These are phyloP conservation scores for Rhynchosporium secalis DNA, from an alignment of 2,329 filamentous ascomycete genomes.

Conservation along the genomic window DNA sequence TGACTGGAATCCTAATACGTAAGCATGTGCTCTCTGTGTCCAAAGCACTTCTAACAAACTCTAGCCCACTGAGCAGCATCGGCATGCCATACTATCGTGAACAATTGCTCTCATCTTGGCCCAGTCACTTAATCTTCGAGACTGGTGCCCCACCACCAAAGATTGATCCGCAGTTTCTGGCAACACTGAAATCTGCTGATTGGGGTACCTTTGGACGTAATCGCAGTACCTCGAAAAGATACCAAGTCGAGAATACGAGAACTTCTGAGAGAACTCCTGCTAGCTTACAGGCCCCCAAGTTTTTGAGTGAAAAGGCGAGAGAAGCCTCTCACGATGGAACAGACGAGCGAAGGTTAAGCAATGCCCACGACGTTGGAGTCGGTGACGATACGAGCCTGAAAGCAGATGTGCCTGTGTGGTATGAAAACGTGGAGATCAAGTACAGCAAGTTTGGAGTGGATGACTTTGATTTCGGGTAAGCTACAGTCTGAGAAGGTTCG, in stretches of 20 bases:
- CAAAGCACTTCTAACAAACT: conserved; percentile 15
- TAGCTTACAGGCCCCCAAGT: conserved; percentile 75
- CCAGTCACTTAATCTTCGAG: conserved; percentile 78
- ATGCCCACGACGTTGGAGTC: conserved; percentile 66
- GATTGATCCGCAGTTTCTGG: conserved; percentile 69
- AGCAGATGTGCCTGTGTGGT: conserved; percentile 82
- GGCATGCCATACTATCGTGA: conserved; percentile 96
- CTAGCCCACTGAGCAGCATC: conserved; percentile 77
- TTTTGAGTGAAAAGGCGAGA: conserved; percentile 88
- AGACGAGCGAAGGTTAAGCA: conserved; percentile 47
- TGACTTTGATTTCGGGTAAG: conserved; percentile 93
- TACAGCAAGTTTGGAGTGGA: conserved; percentile 99
- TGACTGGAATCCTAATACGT: conserved; percentile 69
- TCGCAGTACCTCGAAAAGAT: conserved; percentile 69
- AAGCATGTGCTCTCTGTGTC: conserved; percentile 40
- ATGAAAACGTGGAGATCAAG: conserved; percentile 94
- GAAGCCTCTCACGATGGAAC: conserved; percentile 55
- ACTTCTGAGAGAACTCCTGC: conserved; percentile 60
- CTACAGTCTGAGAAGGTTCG: conserved; percentile 16
- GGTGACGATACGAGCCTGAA: conserved; percentile 72
- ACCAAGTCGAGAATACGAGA: conserved; percentile 80
- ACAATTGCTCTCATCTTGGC: conserved; percentile 83
- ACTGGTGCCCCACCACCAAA: conserved; percentile 79
- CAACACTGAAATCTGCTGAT: conserved; percentile 68
- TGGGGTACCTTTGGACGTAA: conserved; percentile 79